Evolutionary conservation across 148 eudicot genomes (phyloP).

Genomic region (Dysphania ambrosioides): DNA sequence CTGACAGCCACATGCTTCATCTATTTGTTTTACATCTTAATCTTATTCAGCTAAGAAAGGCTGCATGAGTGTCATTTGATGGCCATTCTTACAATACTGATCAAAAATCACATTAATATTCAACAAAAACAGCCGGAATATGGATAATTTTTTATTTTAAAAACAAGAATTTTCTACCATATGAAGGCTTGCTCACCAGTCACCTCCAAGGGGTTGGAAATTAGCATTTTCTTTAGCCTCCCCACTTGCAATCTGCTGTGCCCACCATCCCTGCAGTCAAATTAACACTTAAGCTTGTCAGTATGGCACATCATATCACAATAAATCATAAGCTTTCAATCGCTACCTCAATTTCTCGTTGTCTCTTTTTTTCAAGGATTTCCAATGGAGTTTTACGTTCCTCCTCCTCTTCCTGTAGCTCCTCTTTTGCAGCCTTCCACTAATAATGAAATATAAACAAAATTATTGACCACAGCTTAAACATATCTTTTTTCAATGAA

Average conservation of each 20-base stretch:
- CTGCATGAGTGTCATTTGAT: background rate
- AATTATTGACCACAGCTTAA: background rate
- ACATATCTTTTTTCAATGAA: background rate
- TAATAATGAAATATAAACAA: slow-evolving; percentile 16
- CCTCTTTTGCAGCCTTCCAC: slow-evolving; percentile 99
- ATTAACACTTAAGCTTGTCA: slow-evolving; percentile 12
- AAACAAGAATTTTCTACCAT: background rate
- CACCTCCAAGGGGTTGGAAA: slow-evolving; percentile 96
- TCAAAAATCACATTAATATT: background rate
- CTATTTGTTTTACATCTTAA: background rate
- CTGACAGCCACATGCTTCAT: background rate
- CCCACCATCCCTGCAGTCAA: slow-evolving; percentile 77
- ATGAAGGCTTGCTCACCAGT: slow-evolving; percentile 53
- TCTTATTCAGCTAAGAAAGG: background rate
- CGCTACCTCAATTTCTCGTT: slow-evolving; percentile 89
- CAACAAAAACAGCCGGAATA: background rate
- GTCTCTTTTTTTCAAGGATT: slow-evolving; percentile 79
- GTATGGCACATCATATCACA: background rate
- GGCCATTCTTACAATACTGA: slow-evolving; percentile 1
- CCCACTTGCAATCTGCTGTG: slow-evolving; percentile 86
- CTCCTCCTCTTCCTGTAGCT: slow-evolving; percentile 77
- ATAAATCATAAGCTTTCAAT: slow-evolving; percentile 8
- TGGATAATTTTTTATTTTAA: background rate
- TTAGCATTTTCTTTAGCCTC: slow-evolving; percentile 97
- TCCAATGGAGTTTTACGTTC: slow-evolving; percentile 69